phyloP scores from a whole-genome alignment of 306 rosid species.

The Delonix regia region DNA sequence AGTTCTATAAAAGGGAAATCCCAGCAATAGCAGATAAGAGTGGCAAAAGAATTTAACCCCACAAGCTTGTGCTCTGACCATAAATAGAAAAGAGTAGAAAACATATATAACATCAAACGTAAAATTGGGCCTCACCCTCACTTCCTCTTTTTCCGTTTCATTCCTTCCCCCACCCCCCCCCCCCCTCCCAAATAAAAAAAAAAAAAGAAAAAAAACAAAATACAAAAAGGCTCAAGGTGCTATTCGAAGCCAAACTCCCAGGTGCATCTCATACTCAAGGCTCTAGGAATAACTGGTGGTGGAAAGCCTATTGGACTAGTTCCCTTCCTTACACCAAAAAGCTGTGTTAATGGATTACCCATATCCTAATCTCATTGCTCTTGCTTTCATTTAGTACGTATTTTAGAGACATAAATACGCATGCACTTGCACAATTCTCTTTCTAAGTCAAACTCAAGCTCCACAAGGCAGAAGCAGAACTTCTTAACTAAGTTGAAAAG shows the following conservation, averaged over 20 bases:
- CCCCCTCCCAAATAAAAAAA: no score
- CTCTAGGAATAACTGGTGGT: constrained; percentile 5
- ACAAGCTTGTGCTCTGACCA: not conserved
- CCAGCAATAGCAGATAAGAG: not conserved
- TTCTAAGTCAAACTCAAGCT: not conserved
- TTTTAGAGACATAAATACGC: not conserved
- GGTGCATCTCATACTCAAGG: constrained; percentile 6
- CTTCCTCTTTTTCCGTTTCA: not conserved
- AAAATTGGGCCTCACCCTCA: not conserved
- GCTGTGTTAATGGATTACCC: not conserved
- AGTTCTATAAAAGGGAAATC: not conserved
- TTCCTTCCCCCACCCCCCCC: not conserved
- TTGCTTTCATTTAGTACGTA: constrained; percentile 10
- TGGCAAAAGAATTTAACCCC: not conserved
- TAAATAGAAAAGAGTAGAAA: not conserved
- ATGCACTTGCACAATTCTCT: not conserved
- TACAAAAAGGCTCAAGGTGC: not conserved
- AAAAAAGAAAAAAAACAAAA: no score
- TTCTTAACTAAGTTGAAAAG: constrained; percentile 8
- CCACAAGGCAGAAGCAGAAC: not conserved
- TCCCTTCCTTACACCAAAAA: constrained; percentile 9
- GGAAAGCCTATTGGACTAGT: not conserved
- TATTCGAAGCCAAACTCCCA: constrained; percentile 3
- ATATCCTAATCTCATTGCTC: not conserved
- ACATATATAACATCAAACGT: constrained; percentile 5